A percentile compares a stretch with the other conserved stretches of the same genome.
Evolutionary conservation across 2,329 filamentous ascomycete genomes (phyloP).

Genomic region (Rhynchosporium graminicola): DNA sequence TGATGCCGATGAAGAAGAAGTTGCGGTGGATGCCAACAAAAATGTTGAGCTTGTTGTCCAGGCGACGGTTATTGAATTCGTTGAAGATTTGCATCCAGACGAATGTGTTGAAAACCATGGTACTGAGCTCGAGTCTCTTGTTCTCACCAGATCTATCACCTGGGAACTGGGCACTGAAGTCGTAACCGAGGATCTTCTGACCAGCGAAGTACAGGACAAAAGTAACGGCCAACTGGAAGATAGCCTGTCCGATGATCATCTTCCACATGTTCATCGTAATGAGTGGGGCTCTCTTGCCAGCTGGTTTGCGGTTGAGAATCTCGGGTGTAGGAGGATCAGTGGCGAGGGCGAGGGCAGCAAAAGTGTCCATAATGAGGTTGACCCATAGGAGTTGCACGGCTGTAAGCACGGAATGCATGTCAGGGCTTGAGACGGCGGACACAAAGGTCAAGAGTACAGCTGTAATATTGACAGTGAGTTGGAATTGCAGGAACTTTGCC

Average conservation of each 20-base stretch:
- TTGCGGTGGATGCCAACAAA: constrained; percentile 86
- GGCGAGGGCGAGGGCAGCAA: constrained; percentile 72
- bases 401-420: constrained; percentile 68
- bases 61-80: constrained; percentile 80
- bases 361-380: constrained; percentile 83
- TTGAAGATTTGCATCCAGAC: constrained; percentile 99
- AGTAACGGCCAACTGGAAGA: constrained; percentile 81
- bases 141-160: too few relatives aligned
- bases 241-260: constrained; percentile 92
- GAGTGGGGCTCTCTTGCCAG: constrained; percentile 70
- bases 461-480: constrained; percentile 77
- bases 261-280: constrained; percentile 98
- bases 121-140: constrained; percentile 66
- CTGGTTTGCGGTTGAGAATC: constrained; percentile 70
- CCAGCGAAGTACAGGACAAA: constrained; percentile 82
- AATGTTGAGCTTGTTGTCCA: constrained; percentile 95
- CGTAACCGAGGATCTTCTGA: constrained; percentile 58
- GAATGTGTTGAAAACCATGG: constrained; percentile 86
- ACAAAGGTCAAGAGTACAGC: constrained; percentile 76
- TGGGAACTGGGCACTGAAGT: constrained; percentile 44
- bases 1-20: constrained; percentile 86
- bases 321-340: constrained; percentile 70
- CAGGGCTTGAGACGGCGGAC: constrained; percentile 63
- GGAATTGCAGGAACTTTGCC: constrained; percentile 56
- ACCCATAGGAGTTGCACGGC: constrained; percentile 81